Evolutionary conservation across 2,329 filamentous ascomycete species (phyloP), one percentile per base, ranked within the genome.

Genomic region (Pseudogymnoascus sp.): DNA sequence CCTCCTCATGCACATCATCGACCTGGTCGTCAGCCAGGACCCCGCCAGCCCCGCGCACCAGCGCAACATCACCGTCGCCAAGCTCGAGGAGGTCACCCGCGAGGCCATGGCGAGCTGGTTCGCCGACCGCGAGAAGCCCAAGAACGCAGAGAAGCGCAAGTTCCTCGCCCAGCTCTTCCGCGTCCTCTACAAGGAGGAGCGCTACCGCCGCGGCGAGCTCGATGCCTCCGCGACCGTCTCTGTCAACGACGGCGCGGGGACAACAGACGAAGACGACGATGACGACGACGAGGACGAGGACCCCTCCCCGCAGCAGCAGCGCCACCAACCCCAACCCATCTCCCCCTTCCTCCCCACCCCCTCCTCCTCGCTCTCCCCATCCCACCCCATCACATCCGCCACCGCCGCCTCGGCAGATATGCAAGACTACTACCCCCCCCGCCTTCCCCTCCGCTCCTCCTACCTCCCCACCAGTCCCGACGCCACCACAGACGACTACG

Each of bases 81-180:
- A 83, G 68, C 74, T 88, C 2, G 83, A 87, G 66, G 80, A 83
- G 28, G 78, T 81, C 1, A 86, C 85, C 0, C 79, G 77, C 60
- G 84, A 88, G 63, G 82, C 82, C 0, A 76, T 87, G 28, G 82
- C 82, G 0, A 75, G 77, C 15, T 87, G 84, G 74, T 87, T 86
- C 64, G 76, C 78, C 13, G 83, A 87, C 66, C 82, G 80, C 62
- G 80, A 83, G 2, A 76, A 78, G 26, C 77, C 78, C 0, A 78
- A 77, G 44, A 87, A 87, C 64, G 73, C 74, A 1, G 77, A 76
- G 66, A 87, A 87, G 76, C 80, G 78, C 64, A 77, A 78, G 0
- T 84, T 79, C 59, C 70, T 88, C 8, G 81, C 79, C 62, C 84
- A 87, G 69, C 82, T 87, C 8, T 87, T 88, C 75, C 82, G 80